These are phyloP conservation scores for Prunus campanulata DNA, from an alignment of 306 rosid species.

Conservation along the genomic window DNA sequence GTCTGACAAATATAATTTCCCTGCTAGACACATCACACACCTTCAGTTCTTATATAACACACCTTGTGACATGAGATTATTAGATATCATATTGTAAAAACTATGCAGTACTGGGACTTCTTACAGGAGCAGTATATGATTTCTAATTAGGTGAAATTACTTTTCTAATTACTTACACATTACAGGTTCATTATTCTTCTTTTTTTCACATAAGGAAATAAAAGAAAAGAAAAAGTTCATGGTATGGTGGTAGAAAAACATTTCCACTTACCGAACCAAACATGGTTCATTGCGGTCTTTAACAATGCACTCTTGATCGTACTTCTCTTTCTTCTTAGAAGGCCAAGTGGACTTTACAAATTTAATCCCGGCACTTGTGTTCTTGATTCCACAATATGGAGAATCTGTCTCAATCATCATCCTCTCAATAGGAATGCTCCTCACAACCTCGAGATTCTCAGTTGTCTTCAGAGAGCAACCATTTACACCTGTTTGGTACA, in stretches of 20 bases:
- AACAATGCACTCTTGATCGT: conserved; percentile 66
- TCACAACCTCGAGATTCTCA: conserved; percentile 81
- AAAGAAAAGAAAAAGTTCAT: background rate
- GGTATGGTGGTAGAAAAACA: background rate
- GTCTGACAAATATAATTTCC: background rate
- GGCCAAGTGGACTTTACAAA: conserved; percentile 78
- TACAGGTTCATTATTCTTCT: background rate
- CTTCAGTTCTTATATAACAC: background rate
- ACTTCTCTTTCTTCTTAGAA: conserved; percentile 92
- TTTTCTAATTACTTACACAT: background rate
- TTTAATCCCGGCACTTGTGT: conserved; percentile 79
- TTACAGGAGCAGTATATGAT: background rate
- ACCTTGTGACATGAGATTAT: background rate
- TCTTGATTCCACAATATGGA: conserved; percentile 92
- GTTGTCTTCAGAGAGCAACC: conserved; percentile 85
- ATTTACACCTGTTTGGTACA: conserved; percentile 62
- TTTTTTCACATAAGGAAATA: background rate
- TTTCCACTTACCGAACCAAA: conserved; percentile 60
- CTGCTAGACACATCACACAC: background rate
- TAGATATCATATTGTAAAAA: background rate
- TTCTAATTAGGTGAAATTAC: background rate
- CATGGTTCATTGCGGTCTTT: conserved; percentile 98
- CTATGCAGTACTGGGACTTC: background rate
- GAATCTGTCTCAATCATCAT: conserved; percentile 96
- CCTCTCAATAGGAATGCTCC: conserved; percentile 72